Evolutionary conservation across 345 rosid species (phyloP).

Genomic region (Heritiera littoralis): DNA sequence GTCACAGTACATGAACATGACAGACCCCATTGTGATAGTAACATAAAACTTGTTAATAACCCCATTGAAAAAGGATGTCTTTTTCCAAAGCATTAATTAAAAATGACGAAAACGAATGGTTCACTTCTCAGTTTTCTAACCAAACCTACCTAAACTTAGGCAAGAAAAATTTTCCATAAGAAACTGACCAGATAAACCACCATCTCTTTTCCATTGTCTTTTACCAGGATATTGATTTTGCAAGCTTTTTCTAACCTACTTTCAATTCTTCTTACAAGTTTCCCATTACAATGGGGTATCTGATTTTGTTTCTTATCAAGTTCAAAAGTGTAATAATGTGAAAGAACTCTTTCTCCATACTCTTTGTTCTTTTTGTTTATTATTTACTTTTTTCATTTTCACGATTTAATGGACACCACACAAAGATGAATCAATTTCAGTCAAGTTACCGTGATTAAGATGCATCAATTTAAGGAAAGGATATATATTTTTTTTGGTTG

Average conservation of each 20-base stretch:
- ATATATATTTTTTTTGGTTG: no score
- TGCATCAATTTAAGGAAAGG: no score
- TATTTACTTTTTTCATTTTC: no score
- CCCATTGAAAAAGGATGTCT: neutral
- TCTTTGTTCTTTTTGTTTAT: no score
- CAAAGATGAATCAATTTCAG: no score
- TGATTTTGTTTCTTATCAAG: no score
- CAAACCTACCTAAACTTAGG: conserved; percentile 39
- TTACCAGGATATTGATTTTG: neutral
- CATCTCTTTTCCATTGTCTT: neutral
- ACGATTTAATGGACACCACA: no score
- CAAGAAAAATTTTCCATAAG: neutral
- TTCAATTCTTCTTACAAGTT: conserved; percentile 31
- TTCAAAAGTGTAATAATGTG: no score
- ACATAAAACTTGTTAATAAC: neutral
- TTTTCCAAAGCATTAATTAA: neutral
- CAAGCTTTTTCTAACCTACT: conserved; percentile 38
- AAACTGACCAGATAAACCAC: neutral
- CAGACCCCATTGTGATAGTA: no score
- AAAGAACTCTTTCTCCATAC: no score
- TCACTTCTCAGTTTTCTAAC: conserved; percentile 26
- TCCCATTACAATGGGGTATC: neutral
- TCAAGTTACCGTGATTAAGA: no score
- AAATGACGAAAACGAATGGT: neutral
- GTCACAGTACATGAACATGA: neutral